phyloP scores from a whole-genome alignment of 257 asterid genomes.

The Plectranthus barbatus region DNA sequence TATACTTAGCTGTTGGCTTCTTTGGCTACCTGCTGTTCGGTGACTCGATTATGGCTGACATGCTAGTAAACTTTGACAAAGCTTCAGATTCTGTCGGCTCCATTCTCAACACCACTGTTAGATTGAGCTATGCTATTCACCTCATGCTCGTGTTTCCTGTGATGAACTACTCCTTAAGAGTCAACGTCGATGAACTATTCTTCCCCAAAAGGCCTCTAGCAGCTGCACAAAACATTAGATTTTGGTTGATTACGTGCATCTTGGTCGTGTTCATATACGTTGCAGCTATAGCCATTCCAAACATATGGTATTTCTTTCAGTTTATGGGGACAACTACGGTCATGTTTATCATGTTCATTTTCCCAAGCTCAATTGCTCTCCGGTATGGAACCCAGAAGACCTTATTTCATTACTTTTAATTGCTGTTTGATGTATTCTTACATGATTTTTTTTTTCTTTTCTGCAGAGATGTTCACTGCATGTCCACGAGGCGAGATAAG shows the following conservation, averaged over 20 bases:
- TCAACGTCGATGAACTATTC: constrained; percentile 67
- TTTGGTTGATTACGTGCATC: constrained; percentile 44
- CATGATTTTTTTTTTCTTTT: not conserved
- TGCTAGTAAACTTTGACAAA: constrained; percentile 82
- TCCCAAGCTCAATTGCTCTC: constrained; percentile 85
- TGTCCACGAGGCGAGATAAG: constrained; percentile 56
- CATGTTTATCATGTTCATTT: constrained; percentile 86
- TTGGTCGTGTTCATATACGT: constrained; percentile 50
- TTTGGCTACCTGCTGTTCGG: constrained; percentile 93
- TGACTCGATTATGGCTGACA: constrained; percentile 89
- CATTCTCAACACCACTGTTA: constrained; percentile 49
- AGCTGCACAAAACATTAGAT: constrained; percentile 41
- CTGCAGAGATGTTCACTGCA: constrained; percentile 67
- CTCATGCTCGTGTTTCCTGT: constrained; percentile 98
- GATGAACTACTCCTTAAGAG: constrained; percentile 84
- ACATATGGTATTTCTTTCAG: constrained; percentile 96
- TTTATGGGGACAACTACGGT: constrained; percentile 93
- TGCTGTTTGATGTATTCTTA: not conserved
- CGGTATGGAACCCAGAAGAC: constrained; percentile 34
- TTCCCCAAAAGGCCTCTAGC: constrained; percentile 53
- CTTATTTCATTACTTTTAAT: not conserved
- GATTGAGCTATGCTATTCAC: constrained; percentile 87
- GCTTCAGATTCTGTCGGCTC: constrained; percentile 45
- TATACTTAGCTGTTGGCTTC: constrained; percentile 83
- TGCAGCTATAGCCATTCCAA: constrained; percentile 73